Percentiles rank a stretch among this genome's conserved stretches.
Conservation (phyloP, 495 filamentous ascomycete species). For the Lichina pygmaea region DNA sequence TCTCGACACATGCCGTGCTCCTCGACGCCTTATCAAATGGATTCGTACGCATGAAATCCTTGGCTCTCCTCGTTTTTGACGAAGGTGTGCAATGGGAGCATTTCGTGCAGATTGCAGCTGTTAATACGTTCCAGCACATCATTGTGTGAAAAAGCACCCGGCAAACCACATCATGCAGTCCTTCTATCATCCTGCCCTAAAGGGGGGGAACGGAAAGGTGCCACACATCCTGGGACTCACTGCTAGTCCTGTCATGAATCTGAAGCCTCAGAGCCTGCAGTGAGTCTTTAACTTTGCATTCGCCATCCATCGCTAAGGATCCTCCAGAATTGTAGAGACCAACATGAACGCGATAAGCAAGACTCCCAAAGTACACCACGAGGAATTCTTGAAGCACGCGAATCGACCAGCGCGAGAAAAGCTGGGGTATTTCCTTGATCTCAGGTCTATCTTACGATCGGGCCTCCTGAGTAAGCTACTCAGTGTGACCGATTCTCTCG, state of each 20-base stretch:
- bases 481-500: slow-evolving; percentile 16
- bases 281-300: slow-evolving; percentile 3
- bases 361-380: slow-evolving; percentile 42
- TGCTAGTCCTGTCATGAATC: slow-evolving; percentile 51
- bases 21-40: slow-evolving; percentile 56
- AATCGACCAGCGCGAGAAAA: slow-evolving; percentile 35
- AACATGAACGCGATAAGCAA: slow-evolving; percentile 50
- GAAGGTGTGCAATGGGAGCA: slow-evolving; percentile 32
- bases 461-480: slow-evolving; percentile 11
- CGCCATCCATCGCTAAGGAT: not conserved
- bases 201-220: slow-evolving; percentile 14
- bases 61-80: slow-evolving; percentile 63
- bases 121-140: slow-evolving; percentile 29
- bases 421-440: slow-evolving; percentile 16
- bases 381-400: slow-evolving; percentile 39
- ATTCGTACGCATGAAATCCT: slow-evolving; percentile 38
- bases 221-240: slow-evolving; percentile 65
- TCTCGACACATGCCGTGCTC: slow-evolving; percentile 57
- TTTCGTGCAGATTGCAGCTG: slow-evolving; percentile 5
- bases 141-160: slow-evolving; percentile 34
- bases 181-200: slow-evolving; percentile 32
- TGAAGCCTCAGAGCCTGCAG: slow-evolving; percentile 21
- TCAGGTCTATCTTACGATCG: slow-evolving; percentile 1
- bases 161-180: slow-evolving; percentile 54
- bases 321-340: slow-evolving; percentile 31